Evolutionary conservation across 805 yeast genomes (phyloP), one percentile per base, ranked within the genome.

Genomic region (Ogataea allantospora): DNA sequence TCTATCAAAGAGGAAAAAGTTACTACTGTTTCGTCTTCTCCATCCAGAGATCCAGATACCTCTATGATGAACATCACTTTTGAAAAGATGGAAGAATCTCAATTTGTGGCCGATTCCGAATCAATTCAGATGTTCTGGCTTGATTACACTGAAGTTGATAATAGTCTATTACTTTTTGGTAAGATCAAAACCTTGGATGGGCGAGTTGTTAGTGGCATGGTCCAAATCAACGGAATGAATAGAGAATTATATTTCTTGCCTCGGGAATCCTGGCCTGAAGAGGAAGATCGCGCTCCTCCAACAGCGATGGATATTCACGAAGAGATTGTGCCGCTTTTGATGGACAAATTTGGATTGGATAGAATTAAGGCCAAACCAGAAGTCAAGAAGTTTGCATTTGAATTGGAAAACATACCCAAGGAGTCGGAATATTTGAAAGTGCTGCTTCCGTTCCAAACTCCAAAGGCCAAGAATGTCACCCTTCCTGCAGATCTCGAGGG

Each of bases 351-450:
- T 54, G 88, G 85, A 0, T 61, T 87, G 20, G 71, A 70, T 7
- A 67, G 70, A 18, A 68, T 88, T 38, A 80, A 77, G 44, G 78
- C 93, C 8, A 86, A 79, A 59, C 81, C 89, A 0, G 83, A 78
- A 49, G 66, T 55, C 7, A 84, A 72, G 70, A 86, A 85, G 58
- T 91, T 91, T 62, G 93, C 97, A 2, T 93, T 93, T 66, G 97
- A 91, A 55, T 58, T 83, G 14, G 77, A 83, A 1, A 87, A 77
- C 7, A 72, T 91, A 10, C 97, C 98, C 8, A 71, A 70, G 43
- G 85, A 83, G 51, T 67, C 87, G 2, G 88, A 86, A 41, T 93
- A 93, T 55, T 66, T 91, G 50, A 83, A 86, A 53, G 78, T 89
- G 7, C 59, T 83, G 28, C 59, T 88, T 27, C 96, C 98, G 0